Evolutionary conservation across 2,329 filamentous ascomycete species (phyloP).

Genomic region (Talaromyces funiculosus): DNA sequence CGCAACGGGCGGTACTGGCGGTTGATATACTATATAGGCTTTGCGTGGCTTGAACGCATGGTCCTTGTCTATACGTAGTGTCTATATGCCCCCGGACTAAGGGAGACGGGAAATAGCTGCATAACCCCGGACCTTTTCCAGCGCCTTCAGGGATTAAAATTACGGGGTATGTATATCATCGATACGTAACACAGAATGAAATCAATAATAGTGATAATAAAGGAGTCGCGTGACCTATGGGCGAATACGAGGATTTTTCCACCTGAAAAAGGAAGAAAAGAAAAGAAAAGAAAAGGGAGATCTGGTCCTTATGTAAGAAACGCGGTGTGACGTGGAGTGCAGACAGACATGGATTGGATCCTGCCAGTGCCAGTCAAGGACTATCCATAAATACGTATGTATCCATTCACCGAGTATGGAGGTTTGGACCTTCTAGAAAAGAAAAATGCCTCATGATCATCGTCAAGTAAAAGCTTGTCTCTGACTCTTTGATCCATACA

Average conservation of each 20-base stretch:
- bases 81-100: too few species aligned
- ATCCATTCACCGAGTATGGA: neutral
- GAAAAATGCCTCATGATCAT: constrained; percentile 7
- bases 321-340: constrained; percentile 10
- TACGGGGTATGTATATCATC: neutral
- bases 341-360: neutral
- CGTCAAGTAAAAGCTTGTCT: constrained; percentile 2
- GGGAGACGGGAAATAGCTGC: neutral
- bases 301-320: neutral
- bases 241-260: neutral
- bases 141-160: neutral
- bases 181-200: neutral
- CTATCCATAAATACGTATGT: neutral
- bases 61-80: neutral
- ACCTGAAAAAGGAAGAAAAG: neutral
- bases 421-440: neutral
- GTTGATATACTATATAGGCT: neutral
- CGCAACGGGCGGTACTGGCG: neutral
- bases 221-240: neutral
- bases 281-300: neutral
- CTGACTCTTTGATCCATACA: neutral
- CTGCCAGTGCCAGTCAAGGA: neutral
- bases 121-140: neutral
- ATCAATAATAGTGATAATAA: neutral
- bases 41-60: neutral